Evolutionary conservation across 1,284 basidiomycete species (phyloP), one percentile per base, ranked within the genome.

Genomic region (Melampsora larici-populina): DNA sequence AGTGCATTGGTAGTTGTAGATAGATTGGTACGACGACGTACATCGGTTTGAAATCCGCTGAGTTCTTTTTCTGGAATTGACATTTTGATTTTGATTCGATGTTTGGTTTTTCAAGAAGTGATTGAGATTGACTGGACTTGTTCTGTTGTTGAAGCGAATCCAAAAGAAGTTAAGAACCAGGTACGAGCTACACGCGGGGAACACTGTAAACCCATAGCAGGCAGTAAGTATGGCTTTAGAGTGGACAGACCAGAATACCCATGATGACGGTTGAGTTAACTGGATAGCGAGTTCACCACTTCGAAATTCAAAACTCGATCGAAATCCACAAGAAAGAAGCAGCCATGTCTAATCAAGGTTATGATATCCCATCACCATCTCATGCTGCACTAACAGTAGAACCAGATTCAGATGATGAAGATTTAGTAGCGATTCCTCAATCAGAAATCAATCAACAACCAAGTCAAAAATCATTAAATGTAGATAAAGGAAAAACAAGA

Each of bases 1-100:
- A 76, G 73, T 15, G 73, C 73, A 76, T 76, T 76, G 4, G 73
- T 76, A 29, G 73, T 55, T 2, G 73, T 76, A 1, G 73, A 76
- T 60, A 76, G 40, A 46, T 76, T 55, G 11, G 73, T 76, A 21
- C 65, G 64, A 7, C 73, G 46, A 3, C 73, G 73, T 9, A 76
- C 64, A 36, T 76, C 73, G n/a, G 73, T 76, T 62, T 76, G 73
- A 51, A 76, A 76, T 55, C 26, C 29, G 21, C 36, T 31, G 24
- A 29, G 17, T 64, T 72, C 70, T 72, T 72, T 72, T 21, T 72
- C 70, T 26, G 70, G 70, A 18, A 72, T 46, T 29, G 63, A 72
- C 70, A 72, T 72, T 24, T 43, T 64, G 15, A 36, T 3, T 36
- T 36, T 3, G 9, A 36, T 36, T 36, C 36, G 36, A 36, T 36